A percentile compares a stretch with the other conserved stretches of the same genome.
These are phyloP conservation scores for Ascoidea tarda DNA, from an alignment of 805 yeast species.

Conservation along the genomic window DNA sequence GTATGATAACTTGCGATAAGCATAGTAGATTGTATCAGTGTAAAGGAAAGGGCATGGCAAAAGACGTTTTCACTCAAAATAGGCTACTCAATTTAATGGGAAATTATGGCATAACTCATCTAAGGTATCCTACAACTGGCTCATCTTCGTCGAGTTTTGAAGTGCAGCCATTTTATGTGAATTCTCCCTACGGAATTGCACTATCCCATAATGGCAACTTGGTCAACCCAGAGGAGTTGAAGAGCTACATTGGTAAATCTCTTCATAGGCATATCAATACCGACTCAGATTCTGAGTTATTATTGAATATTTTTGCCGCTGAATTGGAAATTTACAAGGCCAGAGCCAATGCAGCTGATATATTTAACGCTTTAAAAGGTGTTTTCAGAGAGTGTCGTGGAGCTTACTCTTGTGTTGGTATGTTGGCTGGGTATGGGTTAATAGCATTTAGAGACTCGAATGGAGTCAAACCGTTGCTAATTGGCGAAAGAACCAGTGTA, in stretches of 20 bases:
- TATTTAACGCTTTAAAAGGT: slow-evolving; percentile 75
- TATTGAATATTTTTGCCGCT: slow-evolving; percentile 81
- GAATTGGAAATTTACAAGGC: slow-evolving; percentile 84
- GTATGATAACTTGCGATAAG: slow-evolving; percentile 89
- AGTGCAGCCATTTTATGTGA: slow-evolving; percentile 97
- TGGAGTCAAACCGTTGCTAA: slow-evolving; percentile 84
- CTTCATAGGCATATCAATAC: slow-evolving; percentile 97
- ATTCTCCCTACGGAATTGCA: slow-evolving; percentile 89
- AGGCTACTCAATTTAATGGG: slow-evolving; percentile 76
- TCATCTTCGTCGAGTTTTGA: slow-evolving; percentile 87
- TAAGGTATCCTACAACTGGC: slow-evolving; percentile 97
- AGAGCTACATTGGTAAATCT: slow-evolving; percentile 72
- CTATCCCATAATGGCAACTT: slow-evolving; percentile 91
- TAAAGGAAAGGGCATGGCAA: slow-evolving; percentile 97
- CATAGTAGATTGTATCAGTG: slow-evolving; percentile 93
- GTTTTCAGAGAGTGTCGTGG: slow-evolving; percentile 77
- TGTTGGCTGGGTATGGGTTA: slow-evolving; percentile 92
- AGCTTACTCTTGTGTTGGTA: slow-evolving; percentile 88
- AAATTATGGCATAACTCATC: slow-evolving; percentile 88
- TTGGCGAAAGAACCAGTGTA: slow-evolving; percentile 62
- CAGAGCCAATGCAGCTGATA: slow-evolving; percentile 82
- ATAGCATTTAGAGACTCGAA: slow-evolving; percentile 96
- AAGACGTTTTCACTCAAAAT: slow-evolving; percentile 84
- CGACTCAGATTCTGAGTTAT: slow-evolving; percentile 86
- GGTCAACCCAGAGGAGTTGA: slow-evolving; percentile 71